These are phyloP conservation scores for Castanea mollissima DNA, from an alignment of 306 rosid genomes.

Conservation along the genomic window DNA sequence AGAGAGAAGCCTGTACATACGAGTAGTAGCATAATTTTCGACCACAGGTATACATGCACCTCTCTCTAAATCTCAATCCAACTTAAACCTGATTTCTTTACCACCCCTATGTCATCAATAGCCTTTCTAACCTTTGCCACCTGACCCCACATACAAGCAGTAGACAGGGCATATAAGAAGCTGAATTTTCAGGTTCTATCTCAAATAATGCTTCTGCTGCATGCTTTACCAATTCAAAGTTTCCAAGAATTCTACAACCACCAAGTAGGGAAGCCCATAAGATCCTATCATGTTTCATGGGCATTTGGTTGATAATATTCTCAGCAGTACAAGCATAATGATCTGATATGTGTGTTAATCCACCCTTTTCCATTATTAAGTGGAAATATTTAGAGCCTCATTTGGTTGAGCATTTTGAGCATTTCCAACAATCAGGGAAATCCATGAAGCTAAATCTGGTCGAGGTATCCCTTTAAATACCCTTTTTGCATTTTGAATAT, in stretches of 20 bases:
- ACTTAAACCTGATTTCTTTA: slow-evolving; percentile 62
- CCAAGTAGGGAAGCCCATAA: slow-evolving; percentile 71
- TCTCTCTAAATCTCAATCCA: slow-evolving; percentile 68
- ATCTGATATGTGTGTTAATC: slow-evolving; percentile 49
- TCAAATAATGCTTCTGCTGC: slow-evolving; percentile 62
- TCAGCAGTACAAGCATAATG: slow-evolving; percentile 71
- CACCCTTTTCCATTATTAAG: slow-evolving; percentile 55
- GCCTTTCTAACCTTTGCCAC: slow-evolving; percentile 47
- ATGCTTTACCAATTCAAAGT: slow-evolving; percentile 49
- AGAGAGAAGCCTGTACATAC: slow-evolving; percentile 60
- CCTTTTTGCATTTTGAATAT: slow-evolving; percentile 44
- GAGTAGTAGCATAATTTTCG: slow-evolving; percentile 42
- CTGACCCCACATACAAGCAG: slow-evolving; percentile 55
- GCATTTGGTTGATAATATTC: slow-evolving; percentile 51
- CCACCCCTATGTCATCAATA: slow-evolving; percentile 47
- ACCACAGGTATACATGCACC: slow-evolving; percentile 54
- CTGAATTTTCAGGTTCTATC: slow-evolving; percentile 69
- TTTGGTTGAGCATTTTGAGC: slow-evolving; percentile 67
- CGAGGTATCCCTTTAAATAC: slow-evolving; percentile 43
- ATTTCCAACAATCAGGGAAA: slow-evolving; percentile 60
- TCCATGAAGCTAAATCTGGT: slow-evolving; percentile 71
- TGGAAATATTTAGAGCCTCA: slow-evolving; percentile 55
- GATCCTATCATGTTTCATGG: slow-evolving; percentile 57
- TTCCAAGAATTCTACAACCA: slow-evolving; percentile 72
- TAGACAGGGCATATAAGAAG: slow-evolving; percentile 59